Conservation (phyloP, 106 monocot species). For the Triglochin maritima region DNA sequence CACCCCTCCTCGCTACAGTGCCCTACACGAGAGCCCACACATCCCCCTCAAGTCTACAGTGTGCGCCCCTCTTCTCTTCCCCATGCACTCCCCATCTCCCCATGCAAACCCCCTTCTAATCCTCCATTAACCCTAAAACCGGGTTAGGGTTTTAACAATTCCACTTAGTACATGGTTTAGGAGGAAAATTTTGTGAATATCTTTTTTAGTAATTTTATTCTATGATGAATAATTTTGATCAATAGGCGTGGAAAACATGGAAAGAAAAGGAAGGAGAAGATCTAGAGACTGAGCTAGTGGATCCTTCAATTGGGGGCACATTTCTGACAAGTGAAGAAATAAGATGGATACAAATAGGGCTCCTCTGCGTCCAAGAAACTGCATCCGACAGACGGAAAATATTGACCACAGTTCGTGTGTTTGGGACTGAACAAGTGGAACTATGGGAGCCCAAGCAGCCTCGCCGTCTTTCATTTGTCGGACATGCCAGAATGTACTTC, state of each 20-base stretch:
- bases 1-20: no score
- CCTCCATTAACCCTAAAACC: no score
- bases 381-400: constrained; percentile 43
- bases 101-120: no score
- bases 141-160: no score
- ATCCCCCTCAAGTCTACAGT: no score
- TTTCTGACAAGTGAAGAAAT: constrained; percentile 17
- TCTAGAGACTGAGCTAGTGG: constrained; percentile 37
- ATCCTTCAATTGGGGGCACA: constrained; percentile 16
- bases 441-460: constrained; percentile 18
- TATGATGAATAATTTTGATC: neutral
- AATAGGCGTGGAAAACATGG: constrained; percentile 38
- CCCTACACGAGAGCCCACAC: no score
- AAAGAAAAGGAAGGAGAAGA: constrained; percentile 12
- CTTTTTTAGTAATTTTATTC: no score
- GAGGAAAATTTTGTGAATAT: no score
- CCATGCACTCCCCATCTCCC: no score
- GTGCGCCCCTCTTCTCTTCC: no score
- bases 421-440: constrained; percentile 24
- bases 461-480: constrained; percentile 11
- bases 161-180: no score
- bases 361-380: constrained; percentile 52
- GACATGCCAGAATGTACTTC: no score
- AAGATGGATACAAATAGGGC: constrained; percentile 38
- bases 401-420: constrained; percentile 33